Evolutionary conservation across 805 yeast genomes (phyloP), one percentile per base, ranked within the genome.

Genomic region (Kodamaea neixiangensis): DNA sequence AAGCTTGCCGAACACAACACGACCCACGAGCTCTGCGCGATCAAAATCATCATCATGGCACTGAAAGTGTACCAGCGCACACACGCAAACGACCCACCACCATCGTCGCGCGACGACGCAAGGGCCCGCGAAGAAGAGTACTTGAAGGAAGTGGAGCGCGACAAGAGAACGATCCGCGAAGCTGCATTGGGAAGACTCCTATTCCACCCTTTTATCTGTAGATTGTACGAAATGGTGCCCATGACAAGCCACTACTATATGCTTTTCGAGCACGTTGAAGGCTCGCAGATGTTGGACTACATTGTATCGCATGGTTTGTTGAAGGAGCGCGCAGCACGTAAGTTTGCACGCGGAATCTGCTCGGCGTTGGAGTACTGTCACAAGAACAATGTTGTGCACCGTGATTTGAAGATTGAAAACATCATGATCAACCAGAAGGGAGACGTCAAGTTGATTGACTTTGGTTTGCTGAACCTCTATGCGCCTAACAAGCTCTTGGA

Each of bases 171-270:
- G 1, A 81, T 94, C 18, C 81, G 99, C 60, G 99, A 94, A 68
- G 97, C 97, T 1, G 96, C 97, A 0, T 76, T 94, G 53, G 98
- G 97, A 5, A 82, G 91, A 60, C 80, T 94, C 18, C 76, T 94
- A 35, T 86, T 89, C 66, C 99, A 94, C 69, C 97, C 96, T 1
- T 90, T 85, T 66, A 91, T 94, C 48, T 91, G 98, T 67, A 78
- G 96, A 57, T 73, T 94, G 41, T 90, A 89, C 71, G 98, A 94
- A 69, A 90, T 93, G 78, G 90, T 91, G 55, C 87, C 96, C 13
- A 93, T 93, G 97, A 88, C 97, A 7, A 90, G 90, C 57, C 98
- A 94, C 68, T 94, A 88, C 72, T 94, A 94, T 71, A 90, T 94
- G 96, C 78, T 94, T 52, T 93, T 94, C 70, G 99, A 94, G 67